Evolutionary conservation across 805 yeast genomes (phyloP), one percentile per base, ranked within the genome.

Genomic region (Alloascoidea africana): DNA sequence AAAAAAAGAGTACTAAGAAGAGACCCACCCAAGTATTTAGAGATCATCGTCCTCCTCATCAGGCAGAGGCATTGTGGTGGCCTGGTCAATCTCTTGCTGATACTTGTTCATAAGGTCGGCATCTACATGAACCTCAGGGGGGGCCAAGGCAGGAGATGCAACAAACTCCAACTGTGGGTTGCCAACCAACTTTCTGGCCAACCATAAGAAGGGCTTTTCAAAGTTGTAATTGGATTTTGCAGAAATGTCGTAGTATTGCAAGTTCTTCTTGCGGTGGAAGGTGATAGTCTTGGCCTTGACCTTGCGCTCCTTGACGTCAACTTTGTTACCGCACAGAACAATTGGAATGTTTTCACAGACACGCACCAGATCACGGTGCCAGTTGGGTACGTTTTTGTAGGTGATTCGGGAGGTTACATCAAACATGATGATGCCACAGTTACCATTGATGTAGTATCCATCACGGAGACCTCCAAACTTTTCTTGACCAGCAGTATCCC

Each of bases 401-500:
- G 94, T 82, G 63, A 82, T 82, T 75, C 94, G 77, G 37, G 91
- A 79, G 43, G 94, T 82, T 44, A 82, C 93, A 64, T 82, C 94
- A 55, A 82, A 82, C 94, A 82, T 82, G 57, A 82, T 82, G 63
- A 82, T 81, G 69, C 91, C 94, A 73, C 93, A 82, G 65, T 82
- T 89, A 58, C 93, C 94, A 59, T 82, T 81, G 59, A 82, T 82
- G 64, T 82, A 82, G 67, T 82, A 82, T 62, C 94, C 94, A 56
- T 82, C 94, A 78, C 94, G 79, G 60, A 82, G 66, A 51, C 94
- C 94, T 67, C 94, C 94, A 50, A 82, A 82, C 62, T 82, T 82
- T 65, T 82, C 94, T 68, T 82, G 94, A 50, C 94, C 94, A 39
- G 94, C 94, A 40, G 94, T 82, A 63, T 82, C 94, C 94, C 94